phyloP scores from a whole-genome alignment of 139 green algal genomes.

The Chlorella sorokiniana region DNA sequence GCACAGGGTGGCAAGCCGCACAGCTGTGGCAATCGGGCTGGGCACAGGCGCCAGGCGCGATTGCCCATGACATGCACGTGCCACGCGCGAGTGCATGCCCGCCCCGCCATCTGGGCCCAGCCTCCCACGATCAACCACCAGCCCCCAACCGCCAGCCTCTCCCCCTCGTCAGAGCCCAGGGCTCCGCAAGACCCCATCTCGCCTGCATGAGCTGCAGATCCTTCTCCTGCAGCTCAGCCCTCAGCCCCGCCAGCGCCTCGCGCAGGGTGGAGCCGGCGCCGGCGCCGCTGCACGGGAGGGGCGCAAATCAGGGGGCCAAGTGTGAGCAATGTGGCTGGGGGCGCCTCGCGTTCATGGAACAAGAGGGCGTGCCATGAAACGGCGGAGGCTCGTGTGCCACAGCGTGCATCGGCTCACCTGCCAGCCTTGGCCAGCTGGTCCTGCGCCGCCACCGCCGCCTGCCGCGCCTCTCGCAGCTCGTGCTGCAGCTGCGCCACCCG shows the following conservation, averaged over 20 bases:
- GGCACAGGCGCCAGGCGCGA: too few relatives aligned
- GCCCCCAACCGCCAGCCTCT: too few relatives aligned
- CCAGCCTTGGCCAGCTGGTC: constrained; percentile 17
- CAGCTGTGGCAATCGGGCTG: too few relatives aligned
- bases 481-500: constrained; percentile 3
- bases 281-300: constrained; percentile 2
- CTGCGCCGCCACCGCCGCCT: constrained; percentile 3
- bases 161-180: not conserved
- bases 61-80: too few relatives aligned
- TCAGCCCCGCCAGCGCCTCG: constrained; percentile 2
- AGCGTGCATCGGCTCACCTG: not conserved
- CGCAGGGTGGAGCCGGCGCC: not conserved
- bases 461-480: not conserved
- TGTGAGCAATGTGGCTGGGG: not conserved
- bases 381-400: not conserved
- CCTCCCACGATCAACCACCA: too few relatives aligned
- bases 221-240: constrained; percentile 28
- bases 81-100: too few relatives aligned
- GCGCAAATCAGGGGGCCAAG: not conserved
- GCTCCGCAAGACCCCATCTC: not conserved
- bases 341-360: not conserved
- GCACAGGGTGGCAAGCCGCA: too few relatives aligned
- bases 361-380: not conserved
- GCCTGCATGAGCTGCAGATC: constrained; percentile 32
- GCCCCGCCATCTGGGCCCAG: too few relatives aligned